A percentile compares a stretch with the other conserved stretches of the same genome.
Conservation (phyloP, 2,329 filamentous ascomycete species). For the Pseudogymnoascus sp. region DNA sequence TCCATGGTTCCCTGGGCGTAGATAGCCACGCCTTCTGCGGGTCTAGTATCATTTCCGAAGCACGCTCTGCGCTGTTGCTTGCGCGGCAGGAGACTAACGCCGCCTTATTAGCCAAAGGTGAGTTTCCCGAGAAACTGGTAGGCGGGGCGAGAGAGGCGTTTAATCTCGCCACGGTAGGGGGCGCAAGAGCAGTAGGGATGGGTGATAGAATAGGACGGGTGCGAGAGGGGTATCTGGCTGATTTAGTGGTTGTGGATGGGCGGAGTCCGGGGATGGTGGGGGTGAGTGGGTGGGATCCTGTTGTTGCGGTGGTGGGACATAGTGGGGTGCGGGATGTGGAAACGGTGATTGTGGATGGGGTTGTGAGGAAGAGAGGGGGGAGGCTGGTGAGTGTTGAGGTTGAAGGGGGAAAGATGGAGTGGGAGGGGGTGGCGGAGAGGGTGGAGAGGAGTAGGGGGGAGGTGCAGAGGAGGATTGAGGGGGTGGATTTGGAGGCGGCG, state of each 20-base stretch:
- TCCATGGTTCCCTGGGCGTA: conserved; percentile 28
- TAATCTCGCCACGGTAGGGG: conserved; percentile 42
- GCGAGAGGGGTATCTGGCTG: conserved; percentile 39
- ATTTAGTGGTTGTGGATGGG: conserved; percentile 42
- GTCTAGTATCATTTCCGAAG: conserved; percentile 29
- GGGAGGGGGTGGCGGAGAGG: conserved; percentile 14
- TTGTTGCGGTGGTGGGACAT: conserved; percentile 38
- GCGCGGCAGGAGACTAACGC: conserved; percentile 27
- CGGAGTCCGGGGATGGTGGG: conserved; percentile 35
- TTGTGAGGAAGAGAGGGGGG: conserved; percentile 32
- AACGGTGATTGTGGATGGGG: conserved; percentile 37
- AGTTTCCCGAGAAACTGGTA: conserved; percentile 24
- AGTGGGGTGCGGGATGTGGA: conserved; percentile 35
- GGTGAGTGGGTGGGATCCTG: conserved; percentile 34
- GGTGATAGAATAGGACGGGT: conserved; percentile 38
- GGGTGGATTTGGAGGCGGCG: conserved; percentile 25
- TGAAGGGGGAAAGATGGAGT: conserved; percentile 13
- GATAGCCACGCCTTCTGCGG: conserved; percentile 30
- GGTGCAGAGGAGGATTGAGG: conserved; percentile 27
- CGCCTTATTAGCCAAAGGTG: conserved; percentile 21
- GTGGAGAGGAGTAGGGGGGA: conserved; percentile 27
- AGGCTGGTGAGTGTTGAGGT: conserved; percentile 16
- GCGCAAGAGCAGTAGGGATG: conserved; percentile 37
- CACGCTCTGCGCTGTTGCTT: conserved; percentile 29
- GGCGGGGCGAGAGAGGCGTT: conserved; percentile 37